phyloP scores from a whole-genome alignment of 108 stramenopile species.

The Stephanodiscus triporus region DNA sequence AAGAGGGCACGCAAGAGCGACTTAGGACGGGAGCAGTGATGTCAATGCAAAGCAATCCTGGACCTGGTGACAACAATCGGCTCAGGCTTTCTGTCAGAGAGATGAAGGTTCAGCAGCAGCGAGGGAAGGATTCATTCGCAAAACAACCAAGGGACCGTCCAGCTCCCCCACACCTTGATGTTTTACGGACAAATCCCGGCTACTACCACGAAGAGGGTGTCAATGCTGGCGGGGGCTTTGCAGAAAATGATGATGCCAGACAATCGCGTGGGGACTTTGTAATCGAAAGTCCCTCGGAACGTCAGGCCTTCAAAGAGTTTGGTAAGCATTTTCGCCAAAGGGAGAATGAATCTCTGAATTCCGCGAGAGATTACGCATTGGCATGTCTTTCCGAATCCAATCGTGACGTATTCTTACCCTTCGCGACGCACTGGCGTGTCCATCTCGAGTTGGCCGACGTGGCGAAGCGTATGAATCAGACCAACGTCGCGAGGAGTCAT shows the following conservation, averaged over 20 bases:
- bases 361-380: constrained; percentile 67
- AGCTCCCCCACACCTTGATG: neutral
- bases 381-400: constrained; percentile 39
- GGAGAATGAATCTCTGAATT: constrained; percentile 57
- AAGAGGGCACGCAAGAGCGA: neutral
- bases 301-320: constrained; percentile 67
- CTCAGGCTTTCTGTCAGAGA: neutral
- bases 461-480: constrained; percentile 75
- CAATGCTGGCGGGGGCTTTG: neutral
- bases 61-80: neutral
- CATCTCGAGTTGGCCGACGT: constrained; percentile 85
- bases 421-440: constrained; percentile 75
- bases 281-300: constrained; percentile 24
- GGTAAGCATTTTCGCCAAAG: constrained; percentile 61
- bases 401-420: constrained; percentile 52
- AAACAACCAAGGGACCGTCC: neutral
- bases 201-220: neutral
- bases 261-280: constrained; percentile 24
- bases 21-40: neutral
- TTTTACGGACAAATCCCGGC: neutral
- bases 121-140: neutral
- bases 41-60: neutral
- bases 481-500: constrained; percentile 74
- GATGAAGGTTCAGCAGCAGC: constrained; percentile 8
- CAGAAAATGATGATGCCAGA: constrained; percentile 4